Conservation (phyloP, 2,329 filamentous ascomycete species). For the Talaromyces sp. region DNA sequence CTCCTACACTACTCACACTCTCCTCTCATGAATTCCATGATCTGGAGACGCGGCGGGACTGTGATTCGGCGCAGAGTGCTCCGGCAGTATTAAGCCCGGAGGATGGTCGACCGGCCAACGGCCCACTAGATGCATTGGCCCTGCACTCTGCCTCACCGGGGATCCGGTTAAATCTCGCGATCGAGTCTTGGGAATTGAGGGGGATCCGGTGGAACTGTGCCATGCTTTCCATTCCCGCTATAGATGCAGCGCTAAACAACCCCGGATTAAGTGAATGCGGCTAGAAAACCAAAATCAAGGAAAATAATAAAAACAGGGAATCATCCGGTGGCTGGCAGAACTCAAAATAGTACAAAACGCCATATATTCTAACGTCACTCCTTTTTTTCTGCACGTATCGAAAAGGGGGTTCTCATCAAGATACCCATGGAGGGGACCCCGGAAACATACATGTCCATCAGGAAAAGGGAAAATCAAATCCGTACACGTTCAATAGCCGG, state of each 20-base stretch:
- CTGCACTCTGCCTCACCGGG: slow-evolving; percentile 25
- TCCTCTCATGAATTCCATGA: background rate
- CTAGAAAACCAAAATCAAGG: slow-evolving; percentile 3
- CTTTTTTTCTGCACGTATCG: background rate
- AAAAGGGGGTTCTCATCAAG: background rate
- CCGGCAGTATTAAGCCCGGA: slow-evolving; percentile 30
- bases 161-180: slow-evolving; percentile 28
- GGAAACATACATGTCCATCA: background rate
- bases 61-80: slow-evolving; percentile 36
- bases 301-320: background rate
- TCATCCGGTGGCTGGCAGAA: background rate
- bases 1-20: background rate
- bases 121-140: slow-evolving; percentile 20
- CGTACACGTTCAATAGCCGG: slow-evolving; percentile 10
- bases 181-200: slow-evolving; percentile 11
- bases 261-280: slow-evolving; percentile 2
- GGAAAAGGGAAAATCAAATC: background rate
- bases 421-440: background rate
- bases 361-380: slow-evolving; percentile 1
- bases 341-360: background rate
- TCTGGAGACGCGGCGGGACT: background rate
- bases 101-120: slow-evolving; percentile 31
- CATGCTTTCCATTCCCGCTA: slow-evolving; percentile 9
- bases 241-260: slow-evolving; percentile 7
- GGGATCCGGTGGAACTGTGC: slow-evolving; percentile 4